Evolutionary conservation across 2,329 filamentous ascomycete species (phyloP), one percentile per base, ranked within the genome.

Genomic region (Metarhizium guizhouense): DNA sequence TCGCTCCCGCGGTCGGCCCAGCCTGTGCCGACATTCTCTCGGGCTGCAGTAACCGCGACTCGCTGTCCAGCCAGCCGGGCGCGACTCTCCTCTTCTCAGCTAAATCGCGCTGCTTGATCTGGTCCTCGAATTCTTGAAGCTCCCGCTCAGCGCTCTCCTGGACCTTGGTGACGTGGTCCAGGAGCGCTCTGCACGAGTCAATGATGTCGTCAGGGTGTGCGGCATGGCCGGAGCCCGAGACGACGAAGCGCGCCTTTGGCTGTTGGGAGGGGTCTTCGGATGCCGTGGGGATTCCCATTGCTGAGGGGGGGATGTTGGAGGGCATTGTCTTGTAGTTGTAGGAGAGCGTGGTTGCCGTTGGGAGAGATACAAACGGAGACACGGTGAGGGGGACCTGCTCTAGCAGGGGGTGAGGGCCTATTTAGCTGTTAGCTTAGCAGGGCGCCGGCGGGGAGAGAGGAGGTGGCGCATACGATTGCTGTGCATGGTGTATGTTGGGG

Each of bases 271-370:
- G 56, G 62, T 65, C 56, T 66, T 72, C 61, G 65, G 71, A 66
- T 20, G 71, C 67, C 14, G 69, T 70, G 20, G 68, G 64, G 30
- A 73, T 66, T 55, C 68, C 69, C 25, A 72, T 58, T 30, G 65
- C 61, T 2, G 71, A 70, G 3, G 70, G 65, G 2, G 94, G 93
- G 0, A 97, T 82, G 2, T 90, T 88, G 1, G 90, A 93, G 0
- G 93, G 90, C 67, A 97, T 86, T 11, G 85, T 81, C 68, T 92
- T 93, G 80, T 96, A 97, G 63, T 90, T 95, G 76, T 97, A 97
- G 29, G 94, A 93, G 7, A 99, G 83, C 0, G 92, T 96, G 20
- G 92, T 88, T 30, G 93, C 87, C 34, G 89, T 87, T 11, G 94
- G 94, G 36, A 99, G 86, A 58, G 87, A 88, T 64, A 97, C 84